Evolutionary conservation across 1,284 basidiomycete species (phyloP).

Genomic region (Malassezia caprae): DNA sequence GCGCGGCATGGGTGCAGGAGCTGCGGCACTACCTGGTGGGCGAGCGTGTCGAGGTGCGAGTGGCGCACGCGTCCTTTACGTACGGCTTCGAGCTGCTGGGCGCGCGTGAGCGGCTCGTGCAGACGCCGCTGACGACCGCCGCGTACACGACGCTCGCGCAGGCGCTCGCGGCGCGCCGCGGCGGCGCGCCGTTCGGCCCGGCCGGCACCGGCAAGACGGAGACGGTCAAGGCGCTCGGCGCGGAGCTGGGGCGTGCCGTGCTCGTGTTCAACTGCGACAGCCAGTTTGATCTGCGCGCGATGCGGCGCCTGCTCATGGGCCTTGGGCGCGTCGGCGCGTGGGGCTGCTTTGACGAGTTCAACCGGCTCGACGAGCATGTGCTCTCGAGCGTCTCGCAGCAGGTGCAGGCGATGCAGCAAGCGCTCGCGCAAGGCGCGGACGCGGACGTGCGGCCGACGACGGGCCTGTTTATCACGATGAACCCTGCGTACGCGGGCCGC

Average conservation of each 20-base stretch:
- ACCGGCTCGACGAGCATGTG: constrained; percentile 94
- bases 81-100: constrained; percentile 99
- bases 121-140: constrained; percentile 94
- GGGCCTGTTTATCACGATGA: constrained; percentile 92
- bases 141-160: constrained; percentile 95
- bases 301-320: constrained; percentile 98
- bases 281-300: constrained; percentile 98
- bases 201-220: constrained; percentile 99
- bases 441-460: constrained; percentile 84
- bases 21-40: constrained; percentile 83
- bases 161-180: constrained; percentile 83
- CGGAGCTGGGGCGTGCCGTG: constrained; percentile 92
- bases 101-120: constrained; percentile 89
- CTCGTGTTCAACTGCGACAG: constrained; percentile 99
- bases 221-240: constrained; percentile 95
- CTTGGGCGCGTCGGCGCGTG: constrained; percentile 98
- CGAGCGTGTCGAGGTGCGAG: constrained; percentile 54
- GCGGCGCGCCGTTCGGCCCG: constrained; percentile 94
- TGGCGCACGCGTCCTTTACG: constrained; percentile 84
- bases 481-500: constrained; percentile 87
- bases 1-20: constrained; percentile 80
- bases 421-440: constrained; percentile 57
- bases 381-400: constrained; percentile 97
- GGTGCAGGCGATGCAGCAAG: constrained; percentile 96
- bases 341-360: constrained; percentile 52